phyloP scores from a whole-genome alignment of 2,329 filamentous ascomycete species.

The Tolypocladium guangdongense region DNA sequence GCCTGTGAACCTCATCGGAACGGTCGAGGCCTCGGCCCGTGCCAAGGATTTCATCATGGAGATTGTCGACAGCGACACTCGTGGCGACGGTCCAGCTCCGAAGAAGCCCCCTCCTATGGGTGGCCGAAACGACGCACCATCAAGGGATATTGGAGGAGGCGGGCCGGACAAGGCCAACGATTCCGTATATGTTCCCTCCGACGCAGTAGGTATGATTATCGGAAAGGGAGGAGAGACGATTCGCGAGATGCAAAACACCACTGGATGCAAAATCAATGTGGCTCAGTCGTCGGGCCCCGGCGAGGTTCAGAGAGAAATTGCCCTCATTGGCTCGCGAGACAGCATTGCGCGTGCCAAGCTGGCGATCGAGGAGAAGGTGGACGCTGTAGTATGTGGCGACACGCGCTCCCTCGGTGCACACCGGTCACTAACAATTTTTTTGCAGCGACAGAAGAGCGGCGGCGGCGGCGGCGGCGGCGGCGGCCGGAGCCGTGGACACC shows the following conservation, averaged over 20 bases:
- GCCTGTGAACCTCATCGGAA: slow-evolving; percentile 83
- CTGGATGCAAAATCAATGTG: slow-evolving; percentile 91
- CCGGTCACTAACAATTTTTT: slow-evolving; percentile 15
- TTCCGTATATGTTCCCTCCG: slow-evolving; percentile 74
- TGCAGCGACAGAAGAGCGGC: slow-evolving; percentile 43
- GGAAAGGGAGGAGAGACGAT: slow-evolving; percentile 92
- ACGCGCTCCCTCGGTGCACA: not conserved
- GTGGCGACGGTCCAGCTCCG: slow-evolving; percentile 34
- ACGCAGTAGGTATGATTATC: slow-evolving; percentile 93
- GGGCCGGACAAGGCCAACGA: slow-evolving; percentile 64
- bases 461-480: slow-evolving; percentile 34
- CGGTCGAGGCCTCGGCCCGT: slow-evolving; percentile 58
- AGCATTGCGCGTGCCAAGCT: slow-evolving; percentile 72
- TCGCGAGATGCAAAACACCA: slow-evolving; percentile 80
- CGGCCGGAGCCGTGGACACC: slow-evolving; percentile 30
- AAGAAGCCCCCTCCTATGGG: slow-evolving; percentile 16
- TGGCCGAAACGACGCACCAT: slow-evolving; percentile 19
- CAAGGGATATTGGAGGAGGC: slow-evolving; percentile 22
- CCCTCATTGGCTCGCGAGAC: slow-evolving; percentile 66
- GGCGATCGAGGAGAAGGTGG: slow-evolving; percentile 85
- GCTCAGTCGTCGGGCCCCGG: slow-evolving; percentile 67
- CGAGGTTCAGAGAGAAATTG: slow-evolving; percentile 77
- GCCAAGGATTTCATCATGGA: slow-evolving; percentile 87
- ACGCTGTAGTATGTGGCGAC: slow-evolving; percentile 60
- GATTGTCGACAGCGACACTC: slow-evolving; percentile 85